Conservation (phyloP, 2,329 filamentous ascomycete genomes). For the Paecilomyces variotii region DNA sequence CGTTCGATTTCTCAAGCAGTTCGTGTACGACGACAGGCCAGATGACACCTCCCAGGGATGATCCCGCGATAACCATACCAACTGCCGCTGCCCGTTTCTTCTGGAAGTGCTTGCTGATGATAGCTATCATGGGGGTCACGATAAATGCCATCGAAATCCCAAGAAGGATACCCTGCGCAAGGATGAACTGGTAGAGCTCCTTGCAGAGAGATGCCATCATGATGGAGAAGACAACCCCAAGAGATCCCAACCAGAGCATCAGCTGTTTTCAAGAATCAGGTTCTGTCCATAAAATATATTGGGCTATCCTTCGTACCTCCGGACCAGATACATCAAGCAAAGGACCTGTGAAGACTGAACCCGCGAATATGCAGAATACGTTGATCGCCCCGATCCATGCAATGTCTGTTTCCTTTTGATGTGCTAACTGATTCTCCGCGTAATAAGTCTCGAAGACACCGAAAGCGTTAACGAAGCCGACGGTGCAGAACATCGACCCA, state of each 20-base stretch:
- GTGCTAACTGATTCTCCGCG: conserved; percentile 13
- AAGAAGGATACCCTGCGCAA: conserved; percentile 28
- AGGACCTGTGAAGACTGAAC: conserved; percentile 18
- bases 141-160: conserved; percentile 23
- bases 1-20: conserved; percentile 15
- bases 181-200: conserved; percentile 31
- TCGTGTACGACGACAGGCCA: conserved; percentile 27
- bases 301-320: conserved; percentile 8
- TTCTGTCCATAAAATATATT: neutral
- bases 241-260: conserved; percentile 18
- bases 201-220: conserved; percentile 33
- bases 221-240: conserved; percentile 20
- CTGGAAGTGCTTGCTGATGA: conserved; percentile 23
- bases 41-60: conserved; percentile 27
- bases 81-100: conserved; percentile 21
- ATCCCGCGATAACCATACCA: conserved; percentile 25
- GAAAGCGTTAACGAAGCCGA: conserved; percentile 32
- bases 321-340: conserved; percentile 26
- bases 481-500: conserved; percentile 25
- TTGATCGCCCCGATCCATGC: conserved; percentile 26
- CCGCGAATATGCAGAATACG: conserved; percentile 24
- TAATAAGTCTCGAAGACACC: conserved; percentile 30
- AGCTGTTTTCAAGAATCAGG: conserved; percentile 11
- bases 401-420: conserved; percentile 20
- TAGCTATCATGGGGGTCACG: conserved; percentile 21